These are phyloP conservation scores for Clausena lansium DNA, from an alignment of 345 rosid genomes.

Conservation along the genomic window DNA sequence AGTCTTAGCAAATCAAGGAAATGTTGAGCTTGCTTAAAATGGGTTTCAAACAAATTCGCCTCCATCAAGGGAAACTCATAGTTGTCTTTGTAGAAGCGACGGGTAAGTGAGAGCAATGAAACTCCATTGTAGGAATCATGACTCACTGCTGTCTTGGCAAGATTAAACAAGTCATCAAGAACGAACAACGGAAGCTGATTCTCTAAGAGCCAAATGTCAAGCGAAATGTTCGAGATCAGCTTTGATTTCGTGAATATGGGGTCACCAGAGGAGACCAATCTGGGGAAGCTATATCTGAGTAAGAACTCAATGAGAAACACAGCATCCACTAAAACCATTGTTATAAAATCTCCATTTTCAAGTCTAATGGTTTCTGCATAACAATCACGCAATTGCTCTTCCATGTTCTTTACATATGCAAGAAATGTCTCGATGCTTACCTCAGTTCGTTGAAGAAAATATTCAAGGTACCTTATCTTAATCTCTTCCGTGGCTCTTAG, in stretches of 20 bases:
- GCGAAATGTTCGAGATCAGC: too few species aligned
- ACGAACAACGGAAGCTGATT: constrained; percentile 34
- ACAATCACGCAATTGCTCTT: background rate
- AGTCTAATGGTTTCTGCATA: background rate
- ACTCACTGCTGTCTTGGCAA: background rate
- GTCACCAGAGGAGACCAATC: too few species aligned
- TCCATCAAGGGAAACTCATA: background rate
- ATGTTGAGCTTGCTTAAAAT: background rate
- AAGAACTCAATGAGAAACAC: constrained; percentile 17
- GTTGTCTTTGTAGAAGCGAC: too few species aligned
- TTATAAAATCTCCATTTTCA: background rate
- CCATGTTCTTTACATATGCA: background rate
- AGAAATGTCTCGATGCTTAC: background rate
- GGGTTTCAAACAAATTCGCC: background rate
- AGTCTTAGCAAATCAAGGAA: constrained; percentile 1
- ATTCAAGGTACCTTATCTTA: constrained; percentile 8
- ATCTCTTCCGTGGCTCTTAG: constrained; percentile 19
- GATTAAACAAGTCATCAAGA: constrained; percentile 1
- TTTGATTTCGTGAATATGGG: too few species aligned
- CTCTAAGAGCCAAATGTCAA: constrained; percentile 24
- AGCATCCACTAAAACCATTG: constrained; percentile 20
- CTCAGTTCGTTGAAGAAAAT: constrained; percentile 4
- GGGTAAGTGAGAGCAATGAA: too few species aligned
- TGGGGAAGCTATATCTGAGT: background rate
- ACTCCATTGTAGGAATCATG: too few species aligned